Evolutionary conservation across 2,329 filamentous ascomycete genomes (phyloP), one percentile per base, ranked within the genome.

Genomic region (Cladophialophora yegresii): DNA sequence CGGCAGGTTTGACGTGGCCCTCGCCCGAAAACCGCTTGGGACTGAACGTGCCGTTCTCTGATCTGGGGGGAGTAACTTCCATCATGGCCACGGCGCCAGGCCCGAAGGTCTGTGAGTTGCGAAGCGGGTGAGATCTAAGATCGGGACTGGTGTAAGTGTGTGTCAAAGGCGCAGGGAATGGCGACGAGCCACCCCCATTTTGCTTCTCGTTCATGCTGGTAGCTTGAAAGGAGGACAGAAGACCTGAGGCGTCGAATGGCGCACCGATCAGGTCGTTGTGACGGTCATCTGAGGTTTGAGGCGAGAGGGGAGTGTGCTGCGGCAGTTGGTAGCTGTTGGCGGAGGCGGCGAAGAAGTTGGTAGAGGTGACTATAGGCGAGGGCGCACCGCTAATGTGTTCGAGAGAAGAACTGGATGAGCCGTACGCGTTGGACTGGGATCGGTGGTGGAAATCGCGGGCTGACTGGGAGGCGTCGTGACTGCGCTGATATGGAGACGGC

Each of bases 41-140:
- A 82, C 77, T 96, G 91, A 77, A 95, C 51, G 81, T 78, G 64
- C 85, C 79, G 65, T 78, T 78, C 57, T 82, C 80, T 49, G 73
- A 71, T 68, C 76, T 73, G 64, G 79, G 78, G 56, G 72, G 77
- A 70, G 76, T 80, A 72, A 75, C 77, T 72, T 83, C 84, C 78
- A 85, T 82, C 79, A 77, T 72, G 79, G 77, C 62, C 81, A 82
- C 70, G 81, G 77, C 66, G 58, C 60, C 61, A 45, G 68, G 63
- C 1, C 61, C 63, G 54, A 67, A 68, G 80, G 77, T 90, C 65
- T 83, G 82, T 26, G 89, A 90, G 68, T 87, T 84, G 73, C 87
- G 84, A 63, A 90, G 81, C 53, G 81, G 76, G 65, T 87, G 86
- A 72, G 82, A 81, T 68, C 81, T 81, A 63, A 81, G 76, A 70